Conservation (phyloP, 169 alveolate genomes). For the Plasmodium gaboni region DNA sequence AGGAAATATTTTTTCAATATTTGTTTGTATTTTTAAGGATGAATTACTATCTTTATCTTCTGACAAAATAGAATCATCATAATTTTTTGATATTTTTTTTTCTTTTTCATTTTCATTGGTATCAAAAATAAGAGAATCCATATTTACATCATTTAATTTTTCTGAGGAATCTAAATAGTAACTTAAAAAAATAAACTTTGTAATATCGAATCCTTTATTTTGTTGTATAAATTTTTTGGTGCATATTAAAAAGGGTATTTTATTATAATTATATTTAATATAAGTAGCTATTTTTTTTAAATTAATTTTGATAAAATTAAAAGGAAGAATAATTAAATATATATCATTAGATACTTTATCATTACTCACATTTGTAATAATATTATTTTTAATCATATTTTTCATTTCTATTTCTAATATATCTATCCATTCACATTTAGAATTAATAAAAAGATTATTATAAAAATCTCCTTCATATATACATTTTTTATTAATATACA, state of each 20-base stretch:
- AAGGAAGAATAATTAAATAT: constrained; percentile 47
- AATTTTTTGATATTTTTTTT: constrained; percentile 3
- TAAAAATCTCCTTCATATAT: constrained; percentile 51
- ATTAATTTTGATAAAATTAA: constrained; percentile 58
- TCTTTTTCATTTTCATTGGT: neutral
- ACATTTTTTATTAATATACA: constrained; percentile 30
- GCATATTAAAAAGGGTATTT: constrained; percentile 63
- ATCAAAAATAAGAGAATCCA: neutral
- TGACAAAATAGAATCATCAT: neutral
- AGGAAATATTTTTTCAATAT: too few species aligned
- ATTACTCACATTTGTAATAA: neutral
- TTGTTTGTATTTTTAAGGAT: too few species aligned
- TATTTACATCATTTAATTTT: neutral
- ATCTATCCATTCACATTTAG: constrained; percentile 66
- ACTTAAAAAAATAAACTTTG: constrained; percentile 66
- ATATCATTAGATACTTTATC: neutral
- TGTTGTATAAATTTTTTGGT: constrained; percentile 42
- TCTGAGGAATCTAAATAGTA: constrained; percentile 20
- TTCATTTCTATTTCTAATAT: constrained; percentile 33
- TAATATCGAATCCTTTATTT: constrained; percentile 27
- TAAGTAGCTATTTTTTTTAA: constrained; percentile 45
- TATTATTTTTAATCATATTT: neutral
- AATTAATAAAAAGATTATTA: constrained; percentile 43
- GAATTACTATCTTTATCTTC: neutral
- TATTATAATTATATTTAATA: constrained; percentile 44